phyloP scores from a whole-genome alignment of 1,284 basidiomycete species.

The Microbotryomycetes sp. region DNA sequence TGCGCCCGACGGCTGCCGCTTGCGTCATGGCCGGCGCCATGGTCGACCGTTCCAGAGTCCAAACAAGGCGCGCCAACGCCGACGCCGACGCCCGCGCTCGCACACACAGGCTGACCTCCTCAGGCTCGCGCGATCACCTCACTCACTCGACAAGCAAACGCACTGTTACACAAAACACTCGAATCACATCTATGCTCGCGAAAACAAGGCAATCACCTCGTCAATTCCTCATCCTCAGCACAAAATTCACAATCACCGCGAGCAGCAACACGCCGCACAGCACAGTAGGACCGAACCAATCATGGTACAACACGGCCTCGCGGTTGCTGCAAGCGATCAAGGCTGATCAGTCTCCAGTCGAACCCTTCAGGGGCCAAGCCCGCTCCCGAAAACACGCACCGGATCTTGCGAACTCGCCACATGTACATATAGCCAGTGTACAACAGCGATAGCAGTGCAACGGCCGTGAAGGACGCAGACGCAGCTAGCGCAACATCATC shows the following conservation, averaged over 20 bases:
- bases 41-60: background rate
- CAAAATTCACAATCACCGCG: constrained; percentile 69
- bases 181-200: too few species aligned
- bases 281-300: constrained; percentile 67
- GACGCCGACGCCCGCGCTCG: too few species aligned
- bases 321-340: constrained; percentile 43
- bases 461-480: constrained; percentile 77
- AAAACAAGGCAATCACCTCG: too few species aligned
- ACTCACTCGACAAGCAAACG: too few species aligned
- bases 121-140: too few species aligned
- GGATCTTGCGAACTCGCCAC: constrained; percentile 70
- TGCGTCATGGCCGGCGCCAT: background rate
- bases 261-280: constrained; percentile 63
- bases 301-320: constrained; percentile 72
- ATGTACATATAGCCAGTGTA: constrained; percentile 84
- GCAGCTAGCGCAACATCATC: constrained; percentile 42
- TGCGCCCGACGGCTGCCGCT: constrained; percentile 47
- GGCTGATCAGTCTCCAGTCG: background rate
- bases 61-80: background rate
- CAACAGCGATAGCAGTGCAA: constrained; percentile 78
- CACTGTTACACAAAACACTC: too few species aligned
- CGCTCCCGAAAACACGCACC: constrained; percentile 37
- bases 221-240: constrained; percentile 36
- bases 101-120: too few species aligned
- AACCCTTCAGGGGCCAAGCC: background rate